Conservation (phyloP, 352 stramenopile species). For the Globisporangium nodosum region DNA sequence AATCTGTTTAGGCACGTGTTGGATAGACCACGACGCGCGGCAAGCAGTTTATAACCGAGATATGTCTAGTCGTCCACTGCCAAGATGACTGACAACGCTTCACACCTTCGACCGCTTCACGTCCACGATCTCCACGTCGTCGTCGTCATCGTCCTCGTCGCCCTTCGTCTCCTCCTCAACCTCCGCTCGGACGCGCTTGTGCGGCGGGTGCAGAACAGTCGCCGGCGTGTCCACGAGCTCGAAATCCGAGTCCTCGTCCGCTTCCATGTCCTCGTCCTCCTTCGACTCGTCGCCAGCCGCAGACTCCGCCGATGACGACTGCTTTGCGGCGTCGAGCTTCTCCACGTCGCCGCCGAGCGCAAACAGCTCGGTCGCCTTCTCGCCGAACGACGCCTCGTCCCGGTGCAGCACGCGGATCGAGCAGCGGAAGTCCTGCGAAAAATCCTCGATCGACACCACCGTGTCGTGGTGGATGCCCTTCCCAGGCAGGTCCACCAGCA, state of each 20-base stretch:
- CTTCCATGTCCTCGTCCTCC: constrained; percentile 33
- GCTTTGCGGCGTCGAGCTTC: constrained; percentile 32
- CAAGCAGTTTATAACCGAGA: too few relatives aligned
- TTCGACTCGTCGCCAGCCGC: constrained; percentile 15
- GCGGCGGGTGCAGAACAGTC: neutral
- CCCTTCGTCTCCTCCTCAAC: neutral
- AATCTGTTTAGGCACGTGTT: too few relatives aligned
- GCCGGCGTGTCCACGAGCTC: constrained; percentile 21
- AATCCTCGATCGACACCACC: constrained; percentile 93
- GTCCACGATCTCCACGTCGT: constrained; percentile 9
- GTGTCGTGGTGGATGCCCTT: constrained; percentile 92
- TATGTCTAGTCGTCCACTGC: too few relatives aligned
- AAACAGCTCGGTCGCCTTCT: constrained; percentile 71
- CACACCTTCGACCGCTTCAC: constrained; percentile 15
- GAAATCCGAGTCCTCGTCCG: constrained; percentile 23
- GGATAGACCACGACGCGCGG: too few relatives aligned
- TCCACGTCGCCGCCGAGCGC: constrained; percentile 63
- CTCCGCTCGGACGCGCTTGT: constrained; percentile 7
- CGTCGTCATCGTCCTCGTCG: constrained; percentile 4
- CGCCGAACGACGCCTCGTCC: constrained; percentile 53
- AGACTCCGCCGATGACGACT: neutral
- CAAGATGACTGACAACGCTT: neutral
- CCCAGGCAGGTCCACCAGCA: constrained; percentile 80
- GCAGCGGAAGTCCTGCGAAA: constrained; percentile 92
- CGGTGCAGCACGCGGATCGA: constrained; percentile 76